These are phyloP conservation scores for Piloderma croceum DNA, from an alignment of 768 basidiomycete species.

Conservation along the genomic window DNA sequence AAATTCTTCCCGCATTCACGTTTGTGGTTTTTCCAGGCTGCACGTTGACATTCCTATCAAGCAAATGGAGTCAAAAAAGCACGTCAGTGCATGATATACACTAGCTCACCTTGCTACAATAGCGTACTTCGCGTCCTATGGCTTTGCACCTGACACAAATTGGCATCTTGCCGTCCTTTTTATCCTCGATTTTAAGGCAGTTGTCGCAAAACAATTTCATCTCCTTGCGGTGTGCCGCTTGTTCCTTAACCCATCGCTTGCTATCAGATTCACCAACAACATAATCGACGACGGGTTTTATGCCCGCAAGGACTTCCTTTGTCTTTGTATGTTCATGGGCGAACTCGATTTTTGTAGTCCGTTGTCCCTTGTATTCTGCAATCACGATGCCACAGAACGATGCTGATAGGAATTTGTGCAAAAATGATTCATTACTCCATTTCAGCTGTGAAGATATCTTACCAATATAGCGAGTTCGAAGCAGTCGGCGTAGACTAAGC, in stretches of 20 bases:
- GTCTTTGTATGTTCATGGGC: slow-evolving; percentile 3
- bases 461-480: slow-evolving; percentile 3
- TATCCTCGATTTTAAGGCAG: slow-evolving; percentile 11
- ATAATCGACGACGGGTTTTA: not conserved
- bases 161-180: slow-evolving; percentile 9
- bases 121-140: slow-evolving; percentile 9
- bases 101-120: slow-evolving; percentile 7
- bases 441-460: not conserved
- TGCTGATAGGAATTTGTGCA: not conserved
- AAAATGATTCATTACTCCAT: not conserved
- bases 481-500: not conserved
- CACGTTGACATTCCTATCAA: slow-evolving; percentile 7
- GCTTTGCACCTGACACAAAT: slow-evolving; percentile 7
- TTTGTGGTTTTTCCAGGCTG: slow-evolving; percentile 9
- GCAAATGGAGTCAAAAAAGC: not conserved
- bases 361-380: not conserved
- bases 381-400: not conserved
- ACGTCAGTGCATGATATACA: not conserved
- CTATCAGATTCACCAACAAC: not conserved
- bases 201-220: slow-evolving; percentile 12
- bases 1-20: slow-evolving; percentile 6
- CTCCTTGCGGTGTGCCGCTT: slow-evolving; percentile 8
- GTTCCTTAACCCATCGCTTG: slow-evolving; percentile 8
- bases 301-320: not conserved
- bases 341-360: not conserved